Conservation (phyloP, 345 rosid species). For the Alliaria petiolata region DNA sequence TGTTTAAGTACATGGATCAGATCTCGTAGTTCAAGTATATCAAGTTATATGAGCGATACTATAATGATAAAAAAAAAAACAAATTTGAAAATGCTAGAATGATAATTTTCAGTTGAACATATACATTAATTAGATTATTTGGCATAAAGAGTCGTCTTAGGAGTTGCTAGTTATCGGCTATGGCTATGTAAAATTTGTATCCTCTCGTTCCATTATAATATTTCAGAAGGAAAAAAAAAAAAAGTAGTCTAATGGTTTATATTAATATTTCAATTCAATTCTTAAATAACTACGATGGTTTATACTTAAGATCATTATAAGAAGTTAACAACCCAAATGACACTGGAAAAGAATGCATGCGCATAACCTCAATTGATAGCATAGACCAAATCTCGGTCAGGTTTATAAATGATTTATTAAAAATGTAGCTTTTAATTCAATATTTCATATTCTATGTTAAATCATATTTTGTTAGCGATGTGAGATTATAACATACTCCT, state of each 20-base stretch:
- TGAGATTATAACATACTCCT: background rate
- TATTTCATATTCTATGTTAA: no score
- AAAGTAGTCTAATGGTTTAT: background rate
- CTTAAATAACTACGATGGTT: background rate
- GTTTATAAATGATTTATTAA: background rate
- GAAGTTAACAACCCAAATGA: background rate
- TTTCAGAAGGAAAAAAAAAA: no score
- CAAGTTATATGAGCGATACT: background rate
- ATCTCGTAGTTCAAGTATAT: background rate
- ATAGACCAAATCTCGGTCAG: background rate
- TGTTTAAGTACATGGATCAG: background rate
- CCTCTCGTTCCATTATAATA: no score
- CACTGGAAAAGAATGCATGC: background rate
- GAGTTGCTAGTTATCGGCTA: no score
- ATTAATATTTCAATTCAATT: background rate
- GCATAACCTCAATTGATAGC: background rate
- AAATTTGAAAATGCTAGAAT: no score
- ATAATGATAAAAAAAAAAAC: background rate
- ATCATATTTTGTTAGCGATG: background rate
- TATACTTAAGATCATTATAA: background rate
- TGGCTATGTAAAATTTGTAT: no score
- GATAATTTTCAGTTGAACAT: background rate
- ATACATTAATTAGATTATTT: background rate
- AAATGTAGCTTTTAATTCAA: no score
- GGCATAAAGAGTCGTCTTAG: background rate